Evolutionary conservation across 1,284 basidiomycete genomes (phyloP), one percentile per base, ranked within the genome.

Genomic region (Coniferiporia sulphurascens): DNA sequence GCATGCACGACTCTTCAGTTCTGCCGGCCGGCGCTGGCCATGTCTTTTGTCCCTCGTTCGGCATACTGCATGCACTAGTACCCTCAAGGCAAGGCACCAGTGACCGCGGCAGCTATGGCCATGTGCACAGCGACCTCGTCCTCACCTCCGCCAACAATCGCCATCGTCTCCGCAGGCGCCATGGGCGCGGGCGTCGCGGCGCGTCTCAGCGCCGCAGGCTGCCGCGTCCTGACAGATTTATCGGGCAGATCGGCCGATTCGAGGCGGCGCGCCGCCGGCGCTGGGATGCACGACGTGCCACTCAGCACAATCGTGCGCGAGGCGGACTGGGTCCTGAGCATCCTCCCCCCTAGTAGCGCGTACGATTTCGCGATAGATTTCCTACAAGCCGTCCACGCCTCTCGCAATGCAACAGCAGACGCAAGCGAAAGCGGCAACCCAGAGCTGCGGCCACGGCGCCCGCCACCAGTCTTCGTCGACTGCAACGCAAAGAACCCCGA

Each of bases 401-500:
- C 27, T 27, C 27, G 27, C 27, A 27, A 27, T 27, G 27, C 27
- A 27, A 2, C 27, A 27, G 27, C 27, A 5, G 27, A 27, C 27
- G 27, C 27, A 5, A 27, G 5, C 27, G 27, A 5, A 5, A 27
- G 43, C 41, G 46, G 32, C 32, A 46, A 35, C n/a, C 34, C 34
- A 21, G 49, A 38, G 15, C 27, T 9, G 12, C 15, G 19, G 17
- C 48, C 12, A 53, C 7, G 34, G n/a, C 41, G 27, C 9, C 22
- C 56, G 56, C 27, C 15, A 15, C 58, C 61, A 12, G 36, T 56
- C 17, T 65, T 59, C 53, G 63, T 56, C 7, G 64, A 65, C 49
- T 64, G 63, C 49, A 65, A 65, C 49, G 64, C 64, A 7, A 59
- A 63, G 17, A 64, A 58, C 43, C 61, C 63, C 8, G 60, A 60